Evolutionary conservation across 1,139 yeast species (phyloP).

Genomic region (Candida tetrigidarum): DNA sequence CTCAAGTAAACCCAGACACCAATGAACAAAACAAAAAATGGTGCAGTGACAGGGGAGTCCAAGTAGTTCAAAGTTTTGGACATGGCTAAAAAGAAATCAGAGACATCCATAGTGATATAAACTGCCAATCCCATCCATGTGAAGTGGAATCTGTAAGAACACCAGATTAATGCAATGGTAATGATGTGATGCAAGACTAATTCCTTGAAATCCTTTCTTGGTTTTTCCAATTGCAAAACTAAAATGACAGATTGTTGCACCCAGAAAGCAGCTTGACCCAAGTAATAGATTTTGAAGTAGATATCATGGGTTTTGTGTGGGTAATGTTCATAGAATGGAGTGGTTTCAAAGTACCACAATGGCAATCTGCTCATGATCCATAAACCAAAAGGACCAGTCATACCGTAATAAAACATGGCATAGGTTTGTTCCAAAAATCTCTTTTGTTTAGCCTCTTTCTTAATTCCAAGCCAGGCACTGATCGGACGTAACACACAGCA

Average conservation of each 20-base stretch:
- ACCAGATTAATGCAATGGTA: conserved; percentile 86
- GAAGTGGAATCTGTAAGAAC: conserved; percentile 93
- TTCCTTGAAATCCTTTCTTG: conserved; percentile 91
- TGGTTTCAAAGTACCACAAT: conserved; percentile 87
- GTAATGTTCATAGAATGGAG: conserved; percentile 74
- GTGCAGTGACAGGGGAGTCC: conserved; percentile 64
- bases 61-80: conserved; percentile 87
- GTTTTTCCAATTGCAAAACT: conserved; percentile 86
- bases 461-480: conserved; percentile 59
- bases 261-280: conserved; percentile 98
- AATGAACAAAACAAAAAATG: conserved; percentile 72
- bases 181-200: conserved; percentile 91
- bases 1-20: conserved; percentile 84
- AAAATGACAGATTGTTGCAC: conserved; percentile 90
- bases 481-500: conserved; percentile 77
- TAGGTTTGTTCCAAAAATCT: conserved; percentile 96
- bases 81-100: conserved; percentile 84
- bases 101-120: conserved; percentile 93
- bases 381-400: conserved; percentile 85
- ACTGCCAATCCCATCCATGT: conserved; percentile 94
- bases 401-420: conserved; percentile 77
- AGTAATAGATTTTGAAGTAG: conserved; percentile 77
- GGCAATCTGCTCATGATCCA: conserved; percentile 86
- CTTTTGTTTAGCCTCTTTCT: conserved; percentile 59
- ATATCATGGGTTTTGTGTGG: conserved; percentile 82